Evolutionary conservation across 371 early-diverging fungal genomes (phyloP).

Genomic region (Fennellomyces sp.): DNA sequence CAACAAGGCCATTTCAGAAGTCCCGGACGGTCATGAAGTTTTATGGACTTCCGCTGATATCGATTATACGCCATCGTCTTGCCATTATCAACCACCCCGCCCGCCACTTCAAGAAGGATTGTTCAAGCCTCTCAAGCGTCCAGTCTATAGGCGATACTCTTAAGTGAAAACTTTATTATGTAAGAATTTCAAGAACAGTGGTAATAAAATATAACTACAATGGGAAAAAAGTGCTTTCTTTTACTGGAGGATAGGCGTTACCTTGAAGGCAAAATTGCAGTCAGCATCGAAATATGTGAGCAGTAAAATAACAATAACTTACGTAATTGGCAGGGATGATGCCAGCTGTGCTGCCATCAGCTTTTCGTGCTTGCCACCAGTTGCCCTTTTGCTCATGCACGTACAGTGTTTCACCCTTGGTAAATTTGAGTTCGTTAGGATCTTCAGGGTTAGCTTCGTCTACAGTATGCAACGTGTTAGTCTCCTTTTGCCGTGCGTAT

Average conservation of each 20-base stretch:
- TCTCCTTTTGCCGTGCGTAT: not conserved
- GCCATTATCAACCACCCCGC: slow-evolving; percentile 15
- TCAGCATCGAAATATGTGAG: not conserved
- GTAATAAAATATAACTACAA: not conserved
- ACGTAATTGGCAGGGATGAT: slow-evolving; percentile 94
- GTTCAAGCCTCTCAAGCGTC: slow-evolving; percentile 22
- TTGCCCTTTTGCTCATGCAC: slow-evolving; percentile 88
- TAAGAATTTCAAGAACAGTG: not conserved
- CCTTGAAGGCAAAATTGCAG: not conserved
- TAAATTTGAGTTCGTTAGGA: slow-evolving; percentile 86
- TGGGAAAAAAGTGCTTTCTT: not conserved
- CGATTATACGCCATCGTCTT: slow-evolving; percentile 8
- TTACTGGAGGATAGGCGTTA: not conserved
- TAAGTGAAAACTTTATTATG: not conserved
- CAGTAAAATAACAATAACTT: slow-evolving; percentile 9
- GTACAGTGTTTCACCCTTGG: slow-evolving; percentile 83
- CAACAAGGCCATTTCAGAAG: slow-evolving; percentile 18
- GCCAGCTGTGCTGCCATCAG: slow-evolving; percentile 74
- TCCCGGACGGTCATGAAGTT: slow-evolving; percentile 5
- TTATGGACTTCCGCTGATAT: not conserved
- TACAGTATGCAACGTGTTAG: slow-evolving; percentile 12
- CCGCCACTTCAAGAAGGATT: slow-evolving; percentile 14
- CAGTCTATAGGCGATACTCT: slow-evolving; percentile 6
- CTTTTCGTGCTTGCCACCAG: slow-evolving; percentile 94
- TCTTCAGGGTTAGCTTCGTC: slow-evolving; percentile 84